phyloP scores from a whole-genome alignment of 148 eudicot species.

The Arbutus unedo region DNA sequence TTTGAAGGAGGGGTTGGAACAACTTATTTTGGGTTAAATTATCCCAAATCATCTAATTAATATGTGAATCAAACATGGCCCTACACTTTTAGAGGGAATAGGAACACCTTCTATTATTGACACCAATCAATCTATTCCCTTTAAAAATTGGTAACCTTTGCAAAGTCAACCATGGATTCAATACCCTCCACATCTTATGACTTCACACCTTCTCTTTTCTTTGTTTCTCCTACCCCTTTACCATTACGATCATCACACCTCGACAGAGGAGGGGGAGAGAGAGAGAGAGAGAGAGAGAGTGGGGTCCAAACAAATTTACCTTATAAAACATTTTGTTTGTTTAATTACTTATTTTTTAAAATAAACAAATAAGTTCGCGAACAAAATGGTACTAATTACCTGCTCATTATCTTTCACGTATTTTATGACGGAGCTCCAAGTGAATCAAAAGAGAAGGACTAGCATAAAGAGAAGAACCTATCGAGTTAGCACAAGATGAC shows the following conservation, averaged over 20 bases:
- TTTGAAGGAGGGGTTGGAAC: background rate
- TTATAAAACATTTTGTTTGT: background rate
- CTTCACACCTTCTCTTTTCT: background rate
- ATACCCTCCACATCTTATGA: background rate
- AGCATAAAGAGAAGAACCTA: background rate
- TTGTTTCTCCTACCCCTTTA: background rate
- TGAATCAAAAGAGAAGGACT: background rate
- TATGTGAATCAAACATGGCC: background rate
- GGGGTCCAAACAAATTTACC: too few relatives aligned
- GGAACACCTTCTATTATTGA: background rate
- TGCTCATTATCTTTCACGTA: background rate
- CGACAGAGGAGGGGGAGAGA: too few relatives aligned
- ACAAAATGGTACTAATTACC: background rate
- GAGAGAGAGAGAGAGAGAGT: too few relatives aligned
- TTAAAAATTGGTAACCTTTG: background rate
- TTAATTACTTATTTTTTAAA: too few relatives aligned
- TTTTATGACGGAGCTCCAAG: background rate
- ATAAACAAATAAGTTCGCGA: background rate
- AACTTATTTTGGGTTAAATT: background rate
- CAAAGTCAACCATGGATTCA: background rate
- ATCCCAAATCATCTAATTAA: background rate
- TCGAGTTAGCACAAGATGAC: background rate
- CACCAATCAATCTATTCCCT: background rate
- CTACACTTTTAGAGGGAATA: background rate
- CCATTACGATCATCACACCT: too few relatives aligned